Base-by-base conservation (phyloP, 371 early-diverging fungal species). In the Funneliformis caledonium region DNA sequence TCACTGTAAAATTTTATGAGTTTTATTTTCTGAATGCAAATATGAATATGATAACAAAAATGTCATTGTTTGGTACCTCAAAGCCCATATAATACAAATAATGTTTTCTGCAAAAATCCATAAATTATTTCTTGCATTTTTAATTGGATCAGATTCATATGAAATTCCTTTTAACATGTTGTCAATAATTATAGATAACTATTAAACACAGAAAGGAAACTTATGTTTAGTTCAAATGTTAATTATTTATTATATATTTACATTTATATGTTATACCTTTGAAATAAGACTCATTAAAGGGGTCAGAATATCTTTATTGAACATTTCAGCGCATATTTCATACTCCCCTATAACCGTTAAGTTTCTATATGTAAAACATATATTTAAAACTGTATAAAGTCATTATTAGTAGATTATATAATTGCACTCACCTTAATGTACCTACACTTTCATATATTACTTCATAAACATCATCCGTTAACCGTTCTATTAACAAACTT, bases 371-470 rank as follows among this genome's bases (percentile, higher is more conserved):
- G 43, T 42, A 45, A 22, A 61, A 33, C 11, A 86, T 83, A 9
- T 83, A 69, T 61, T 12, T 62, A 76, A 76, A 61, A 76, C 33
- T 16, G 83, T 78, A 19, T 82, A 83, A 59, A 67, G 52, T 69
- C 0, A 70, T 72, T 60, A 45, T 12, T 31, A 3, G 37, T 37
- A 37, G 37, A 37, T 37, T 37, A 37, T 61, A 61, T 2, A 26
- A 16, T 4, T 64, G 11, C 1, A 12, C 37, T 76, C 83, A 89
- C 90, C 92, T 86, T 48, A 95, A 84, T 2, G 96, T 93, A 48
- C 97, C 97, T 7, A 93, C 81, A 16, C 90, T 88, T 82, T 96
- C 96, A 62, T 93, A 90, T 9, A 93, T 87, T 7, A 96, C 96
- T 61, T 94, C 95, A 16, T 89, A 88, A 7, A 91, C 86, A 26